Percentiles rank a stretch among this genome's conserved stretches.
Conservation (phyloP, 2,329 filamentous ascomycete genomes). For the Ceratocystis harringtonii region DNA sequence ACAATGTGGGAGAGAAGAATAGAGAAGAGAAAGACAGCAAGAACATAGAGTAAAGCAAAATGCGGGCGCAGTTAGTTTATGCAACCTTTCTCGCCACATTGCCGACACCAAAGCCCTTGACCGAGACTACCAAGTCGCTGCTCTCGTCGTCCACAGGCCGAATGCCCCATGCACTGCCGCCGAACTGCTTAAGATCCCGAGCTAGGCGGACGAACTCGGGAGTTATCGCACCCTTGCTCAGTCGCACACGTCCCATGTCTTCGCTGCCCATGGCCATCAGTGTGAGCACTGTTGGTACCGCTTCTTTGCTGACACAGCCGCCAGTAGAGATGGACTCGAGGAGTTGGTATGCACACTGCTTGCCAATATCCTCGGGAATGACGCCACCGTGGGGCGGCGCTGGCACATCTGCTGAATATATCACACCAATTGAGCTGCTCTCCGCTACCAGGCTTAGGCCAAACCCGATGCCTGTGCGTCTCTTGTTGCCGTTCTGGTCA, state of each 20-base stretch:
- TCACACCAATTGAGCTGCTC: conserved; percentile 61
- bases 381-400: conserved; percentile 63
- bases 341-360: conserved; percentile 74
- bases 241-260: conserved; percentile 72
- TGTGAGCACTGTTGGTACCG: conserved; percentile 59
- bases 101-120: conserved; percentile 84
- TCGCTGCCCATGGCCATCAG: conserved; percentile 98
- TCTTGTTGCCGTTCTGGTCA: conserved; percentile 39
- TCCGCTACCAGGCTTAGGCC: conserved; percentile 84
- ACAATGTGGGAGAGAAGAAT: conserved; percentile 4
- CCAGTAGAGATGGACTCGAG: conserved; percentile 69
- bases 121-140: conserved; percentile 67
- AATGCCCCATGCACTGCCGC: conserved; percentile 79
- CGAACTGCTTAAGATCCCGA: conserved; percentile 76
- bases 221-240: conserved; percentile 68
- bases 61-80: conserved; percentile 23
- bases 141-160: conserved; percentile 56
- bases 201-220: conserved; percentile 69
- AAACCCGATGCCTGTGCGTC: conserved; percentile 73
- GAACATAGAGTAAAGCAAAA: conserved; percentile 16
- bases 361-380: conserved; percentile 80
- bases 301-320: conserved; percentile 62
- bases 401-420: conserved; percentile 76
- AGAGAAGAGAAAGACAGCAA: background rate
- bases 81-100: conserved; percentile 87